Conservation (phyloP, 148 eudicot species). For the Hydrangea macrophylla region DNA sequence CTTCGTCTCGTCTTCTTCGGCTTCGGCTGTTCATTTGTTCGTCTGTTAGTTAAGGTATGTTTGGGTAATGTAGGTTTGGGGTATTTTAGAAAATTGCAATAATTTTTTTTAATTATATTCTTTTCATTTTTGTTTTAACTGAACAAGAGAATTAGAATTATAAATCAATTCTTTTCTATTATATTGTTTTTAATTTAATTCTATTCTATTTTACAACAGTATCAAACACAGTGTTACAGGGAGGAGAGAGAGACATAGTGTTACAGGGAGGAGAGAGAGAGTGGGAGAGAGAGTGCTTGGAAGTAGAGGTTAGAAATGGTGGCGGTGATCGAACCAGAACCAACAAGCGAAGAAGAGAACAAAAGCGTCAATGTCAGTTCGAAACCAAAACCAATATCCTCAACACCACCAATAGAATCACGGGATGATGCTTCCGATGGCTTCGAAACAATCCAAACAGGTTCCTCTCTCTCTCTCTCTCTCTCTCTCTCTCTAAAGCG, state of each 20-base stretch:
- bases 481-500: background rate
- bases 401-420: background rate
- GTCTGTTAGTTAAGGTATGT: no score
- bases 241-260: no score
- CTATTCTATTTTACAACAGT: background rate
- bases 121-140: no score
- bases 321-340: conserved; percentile 56
- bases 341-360: conserved; percentile 17
- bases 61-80: no score
- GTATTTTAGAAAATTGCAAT: no score
- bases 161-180: no score
- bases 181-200: no score
- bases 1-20: no score
- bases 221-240: no score
- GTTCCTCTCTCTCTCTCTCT: conserved; percentile 20
- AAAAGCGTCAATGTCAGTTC: background rate
- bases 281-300: background rate
- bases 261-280: background rate
- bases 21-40: no score
- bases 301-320: conserved; percentile 10
- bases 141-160: no score
- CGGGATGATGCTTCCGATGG: conserved; percentile 44
- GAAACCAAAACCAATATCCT: background rate
- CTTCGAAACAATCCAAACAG: conserved; percentile 68
- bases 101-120: no score